These are phyloP conservation scores for Xerocomus cyaneibrunnescens DNA, from an alignment of 1,284 basidiomycete genomes.

Conservation along the genomic window DNA sequence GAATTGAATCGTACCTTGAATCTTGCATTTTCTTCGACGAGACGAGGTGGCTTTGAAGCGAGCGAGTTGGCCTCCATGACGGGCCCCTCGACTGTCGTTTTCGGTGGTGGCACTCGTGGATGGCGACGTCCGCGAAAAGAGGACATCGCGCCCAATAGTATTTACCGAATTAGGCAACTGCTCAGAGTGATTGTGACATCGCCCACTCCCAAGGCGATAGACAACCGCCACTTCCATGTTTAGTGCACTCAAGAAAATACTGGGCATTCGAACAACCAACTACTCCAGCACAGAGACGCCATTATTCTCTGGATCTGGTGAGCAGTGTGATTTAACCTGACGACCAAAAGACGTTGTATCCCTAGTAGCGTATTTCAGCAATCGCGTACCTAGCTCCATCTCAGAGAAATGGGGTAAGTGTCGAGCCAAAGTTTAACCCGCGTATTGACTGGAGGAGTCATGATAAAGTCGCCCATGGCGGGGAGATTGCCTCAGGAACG, in stretches of 20 bases:
- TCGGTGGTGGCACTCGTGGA: not conserved
- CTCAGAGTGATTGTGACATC: not conserved
- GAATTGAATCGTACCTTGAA: constrained; percentile 24
- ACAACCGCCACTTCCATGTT: constrained; percentile 12
- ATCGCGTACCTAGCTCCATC: constrained; percentile 19
- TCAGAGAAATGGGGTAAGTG: constrained; percentile 29
- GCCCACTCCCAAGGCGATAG: not conserved
- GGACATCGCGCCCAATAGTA: not conserved
- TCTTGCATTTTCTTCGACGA: constrained; percentile 22
- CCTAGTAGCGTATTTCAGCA: constrained; percentile 35
- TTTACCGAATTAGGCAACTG: not conserved
- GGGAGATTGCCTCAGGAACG: constrained; percentile 16
- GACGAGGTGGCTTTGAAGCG: constrained; percentile 14
- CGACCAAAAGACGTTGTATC: not conserved
- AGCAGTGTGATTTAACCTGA: not conserved
- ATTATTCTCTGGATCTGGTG: constrained; percentile 31
- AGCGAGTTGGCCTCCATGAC: constrained; percentile 20
- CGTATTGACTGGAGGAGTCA: not conserved
- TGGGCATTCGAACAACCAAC: not conserved
- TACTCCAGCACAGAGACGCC: not conserved
- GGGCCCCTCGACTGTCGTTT: not conserved
- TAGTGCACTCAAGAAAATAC: constrained; percentile 8
- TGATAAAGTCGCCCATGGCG: constrained; percentile 26
- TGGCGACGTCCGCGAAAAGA: not conserved
- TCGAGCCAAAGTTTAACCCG: not conserved